Percentiles rank a stretch among this genome's conserved stretches.
Conservation (phyloP, 140 eudicot species). For the Stevia rebaudiana region DNA sequence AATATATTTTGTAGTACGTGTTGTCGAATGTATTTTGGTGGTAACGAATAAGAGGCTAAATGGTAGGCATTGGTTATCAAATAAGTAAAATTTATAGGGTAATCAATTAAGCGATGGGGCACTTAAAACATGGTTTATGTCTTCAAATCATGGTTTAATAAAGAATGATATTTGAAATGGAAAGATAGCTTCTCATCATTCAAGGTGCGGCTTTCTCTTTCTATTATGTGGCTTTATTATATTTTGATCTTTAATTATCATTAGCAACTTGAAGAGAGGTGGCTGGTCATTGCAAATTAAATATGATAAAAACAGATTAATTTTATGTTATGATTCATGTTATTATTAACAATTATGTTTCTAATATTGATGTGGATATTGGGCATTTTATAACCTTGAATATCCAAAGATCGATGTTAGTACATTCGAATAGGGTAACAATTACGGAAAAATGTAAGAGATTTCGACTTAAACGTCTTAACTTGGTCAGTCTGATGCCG, state of each 20-base stretch:
- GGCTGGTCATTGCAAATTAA: neutral
- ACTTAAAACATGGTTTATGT: constrained; percentile 8
- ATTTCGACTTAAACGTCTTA: no score
- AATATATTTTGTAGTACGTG: no score
- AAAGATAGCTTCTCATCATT: constrained; percentile 27
- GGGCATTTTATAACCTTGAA: no score
- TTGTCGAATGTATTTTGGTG: no score
- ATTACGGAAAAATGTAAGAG: no score
- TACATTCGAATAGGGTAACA: no score
- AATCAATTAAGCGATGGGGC: constrained; percentile 4
- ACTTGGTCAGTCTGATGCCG: no score
- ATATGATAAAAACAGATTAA: neutral
- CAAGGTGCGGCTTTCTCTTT: constrained; percentile 21
- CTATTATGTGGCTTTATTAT: constrained; percentile 1
- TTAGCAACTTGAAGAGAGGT: constrained; percentile 6
- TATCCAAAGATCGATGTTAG: no score
- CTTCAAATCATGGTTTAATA: constrained; percentile 15
- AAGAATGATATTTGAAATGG: constrained; percentile 12
- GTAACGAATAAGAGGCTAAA: no score
- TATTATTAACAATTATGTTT: neutral
- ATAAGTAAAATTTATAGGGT: neutral
- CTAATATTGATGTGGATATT: neutral
- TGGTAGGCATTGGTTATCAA: constrained; percentile 4
- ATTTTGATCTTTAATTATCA: neutral
- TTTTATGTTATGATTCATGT: neutral